Conservation (phyloP, 192 early-diverging fungal species). For the Jimgerdemannia flammicorona region DNA sequence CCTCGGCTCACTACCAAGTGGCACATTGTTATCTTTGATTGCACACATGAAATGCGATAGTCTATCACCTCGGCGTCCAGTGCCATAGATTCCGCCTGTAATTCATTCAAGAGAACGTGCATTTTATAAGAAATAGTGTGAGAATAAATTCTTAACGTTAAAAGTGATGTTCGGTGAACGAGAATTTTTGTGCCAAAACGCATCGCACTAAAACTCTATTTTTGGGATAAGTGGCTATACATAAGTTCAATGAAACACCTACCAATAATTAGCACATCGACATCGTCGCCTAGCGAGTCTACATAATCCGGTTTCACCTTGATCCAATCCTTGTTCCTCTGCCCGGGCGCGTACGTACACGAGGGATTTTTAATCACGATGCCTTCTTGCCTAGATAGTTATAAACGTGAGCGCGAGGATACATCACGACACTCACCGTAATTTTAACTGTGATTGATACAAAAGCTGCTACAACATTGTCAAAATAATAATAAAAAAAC, state of each 20-base stretch:
- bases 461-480: background rate
- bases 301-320: conserved; percentile 83
- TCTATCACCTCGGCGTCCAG: background rate
- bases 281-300: conserved; percentile 59
- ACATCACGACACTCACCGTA: background rate
- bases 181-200: background rate
- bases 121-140: background rate
- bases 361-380: conserved; percentile 71
- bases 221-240: background rate
- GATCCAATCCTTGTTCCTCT: conserved; percentile 58
- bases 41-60: conserved; percentile 4
- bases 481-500: background rate
- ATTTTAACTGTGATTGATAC: background rate
- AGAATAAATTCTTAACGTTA: background rate
- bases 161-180: background rate
- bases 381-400: conserved; percentile 39
- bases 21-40: background rate
- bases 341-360: conserved; percentile 48
- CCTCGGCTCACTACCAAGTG: background rate
- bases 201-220: background rate
- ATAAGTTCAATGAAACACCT: conserved; percentile 19
- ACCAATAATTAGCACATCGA: conserved; percentile 74
- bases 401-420: background rate
- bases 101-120: background rate
- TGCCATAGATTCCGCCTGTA: background rate